These are phyloP conservation scores for Ambrosia artemisiifolia DNA, from an alignment of 129 eudicot genomes.

Conservation along the genomic window DNA sequence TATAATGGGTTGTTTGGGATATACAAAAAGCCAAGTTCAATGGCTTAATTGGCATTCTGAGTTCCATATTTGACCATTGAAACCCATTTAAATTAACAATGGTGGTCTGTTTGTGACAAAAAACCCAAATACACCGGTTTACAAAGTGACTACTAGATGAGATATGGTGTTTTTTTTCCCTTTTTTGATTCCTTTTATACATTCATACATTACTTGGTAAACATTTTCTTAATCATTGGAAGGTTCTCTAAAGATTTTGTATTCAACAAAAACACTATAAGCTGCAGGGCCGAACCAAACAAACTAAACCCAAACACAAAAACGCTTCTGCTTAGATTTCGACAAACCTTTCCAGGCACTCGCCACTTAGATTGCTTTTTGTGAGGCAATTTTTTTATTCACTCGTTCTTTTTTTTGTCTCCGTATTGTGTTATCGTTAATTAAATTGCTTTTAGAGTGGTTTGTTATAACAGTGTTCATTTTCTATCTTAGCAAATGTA, in stretches of 20 bases:
- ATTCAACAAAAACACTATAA: neutral
- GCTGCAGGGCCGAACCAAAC: too few species aligned
- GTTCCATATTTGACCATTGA: neutral
- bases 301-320: too few species aligned
- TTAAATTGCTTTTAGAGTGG: neutral
- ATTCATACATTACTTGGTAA: neutral
- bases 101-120: neutral
- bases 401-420: too few species aligned
- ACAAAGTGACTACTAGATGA: neutral
- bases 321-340: too few species aligned
- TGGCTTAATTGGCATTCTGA: neutral
- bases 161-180: neutral
- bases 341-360: too few species aligned
- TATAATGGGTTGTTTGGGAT: neutral
- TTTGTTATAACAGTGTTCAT: neutral
- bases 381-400: too few species aligned
- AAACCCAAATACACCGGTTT: neutral
- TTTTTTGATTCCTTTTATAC: neutral
- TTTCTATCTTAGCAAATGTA: neutral
- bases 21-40: constrained; percentile 7
- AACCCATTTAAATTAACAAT: neutral
- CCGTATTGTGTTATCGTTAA: too few species aligned
- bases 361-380: too few species aligned
- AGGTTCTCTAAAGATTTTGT: neutral
- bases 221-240: neutral